Evolutionary conservation across 768 basidiomycete species (phyloP), one percentile per base, ranked within the genome.

Genomic region (Tylopilus sp.): DNA sequence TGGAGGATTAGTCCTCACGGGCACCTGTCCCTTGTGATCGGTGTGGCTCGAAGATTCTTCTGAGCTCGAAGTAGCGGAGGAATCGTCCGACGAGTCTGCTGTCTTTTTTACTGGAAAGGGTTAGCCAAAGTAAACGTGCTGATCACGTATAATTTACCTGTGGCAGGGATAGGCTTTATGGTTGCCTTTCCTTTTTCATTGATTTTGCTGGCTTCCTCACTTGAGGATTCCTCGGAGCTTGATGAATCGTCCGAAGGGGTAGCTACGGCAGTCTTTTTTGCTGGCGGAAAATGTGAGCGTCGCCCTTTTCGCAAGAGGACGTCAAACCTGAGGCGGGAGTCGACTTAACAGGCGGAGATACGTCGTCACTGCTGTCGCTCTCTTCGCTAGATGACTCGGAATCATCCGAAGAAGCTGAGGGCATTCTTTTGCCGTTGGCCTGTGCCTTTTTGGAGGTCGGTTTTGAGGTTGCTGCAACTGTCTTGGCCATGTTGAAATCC

Each of bases 401-500:
- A 2, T 52, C 55, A 22, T 53, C 47, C 20, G 50, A 50, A 31
- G 50, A 35, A 6, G 9, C 17, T 20, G 36, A 21, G 15, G 40
- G 4, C 4, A 22, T n/a, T 22, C 21, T n/a, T 20, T 44, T 31
- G 26, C 40, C 40, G 23, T 41, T 41, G 8, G 5, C 23, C 23
- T 17, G 22, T 15, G 18, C 22, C 40, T 41, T 41, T 6, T 41
- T 25, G 22, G 8, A 25, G 20, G 38, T n/a, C 8, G 15, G 40
- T 11, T 41, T 66, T 64, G 46, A 50, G n/a, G 3, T 28, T 28
- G 40, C 56, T 51, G 69, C 69, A 35, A 71, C 74, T 47, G 55
- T 43, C 63, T 75, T 76, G 45, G 71, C 69, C 75, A 78, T n/a
- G n/a, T 76, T 17, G 60, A 45, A 33, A 44, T 57, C 41, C 25